phyloP scores from a whole-genome alignment of 2,329 filamentous ascomycete species.

The Beauveria sp. region DNA sequence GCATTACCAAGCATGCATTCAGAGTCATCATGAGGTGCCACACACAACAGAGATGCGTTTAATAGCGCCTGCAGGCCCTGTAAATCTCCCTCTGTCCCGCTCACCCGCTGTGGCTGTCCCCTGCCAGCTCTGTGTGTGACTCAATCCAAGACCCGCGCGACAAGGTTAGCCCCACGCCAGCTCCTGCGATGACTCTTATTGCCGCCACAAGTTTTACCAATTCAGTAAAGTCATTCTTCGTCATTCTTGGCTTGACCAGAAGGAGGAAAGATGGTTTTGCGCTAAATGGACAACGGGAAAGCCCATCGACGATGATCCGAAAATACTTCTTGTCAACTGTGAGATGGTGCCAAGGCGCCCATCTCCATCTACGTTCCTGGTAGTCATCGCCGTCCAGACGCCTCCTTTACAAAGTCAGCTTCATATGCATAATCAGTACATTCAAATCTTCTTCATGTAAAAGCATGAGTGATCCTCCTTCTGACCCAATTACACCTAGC shows the following conservation, averaged over 20 bases:
- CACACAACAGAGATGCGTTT: not conserved
- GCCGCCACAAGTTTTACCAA: not conserved
- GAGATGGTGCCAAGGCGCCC: not conserved
- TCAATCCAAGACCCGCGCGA: conserved; percentile 6
- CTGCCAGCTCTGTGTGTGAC: not conserved
- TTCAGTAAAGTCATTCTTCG: conserved; percentile 6
- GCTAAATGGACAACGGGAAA: not conserved
- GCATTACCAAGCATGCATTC: not conserved
- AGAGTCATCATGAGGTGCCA: conserved; percentile 1
- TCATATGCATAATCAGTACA: not conserved
- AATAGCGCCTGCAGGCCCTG: not conserved
- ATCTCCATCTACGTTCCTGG: not conserved
- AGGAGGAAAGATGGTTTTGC: not conserved
- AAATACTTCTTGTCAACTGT: no score
- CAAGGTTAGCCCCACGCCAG: not conserved
- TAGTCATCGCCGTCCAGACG: not conserved
- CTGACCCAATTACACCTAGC: not conserved
- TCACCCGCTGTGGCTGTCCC: not conserved
- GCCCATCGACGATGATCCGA: no score
- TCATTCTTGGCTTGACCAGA: conserved; percentile 1
- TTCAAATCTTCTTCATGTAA: not conserved
- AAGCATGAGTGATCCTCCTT: not conserved
- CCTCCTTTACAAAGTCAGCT: not conserved
- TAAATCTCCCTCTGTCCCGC: not conserved
- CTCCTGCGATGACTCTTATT: conserved; percentile 7